phyloP scores from a whole-genome alignment of 371 early-diverging fungal genomes.

The Neoconidiobolus thromboides region DNA sequence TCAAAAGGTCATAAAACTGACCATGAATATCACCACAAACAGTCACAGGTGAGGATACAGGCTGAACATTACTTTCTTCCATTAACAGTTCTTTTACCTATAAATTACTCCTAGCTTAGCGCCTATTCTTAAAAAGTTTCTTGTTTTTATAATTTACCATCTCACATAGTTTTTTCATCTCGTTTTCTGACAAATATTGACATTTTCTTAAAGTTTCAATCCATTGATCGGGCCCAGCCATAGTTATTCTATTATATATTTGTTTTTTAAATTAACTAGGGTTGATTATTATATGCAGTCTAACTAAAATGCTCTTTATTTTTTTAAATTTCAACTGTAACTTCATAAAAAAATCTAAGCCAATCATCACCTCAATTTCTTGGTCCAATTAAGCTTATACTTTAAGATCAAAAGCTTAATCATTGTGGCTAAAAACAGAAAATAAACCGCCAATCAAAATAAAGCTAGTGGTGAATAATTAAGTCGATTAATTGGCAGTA shows the following conservation, averaged over 20 bases:
- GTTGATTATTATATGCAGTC: too few species aligned
- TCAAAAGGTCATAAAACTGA: conserved; percentile 96
- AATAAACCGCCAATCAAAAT: too few species aligned
- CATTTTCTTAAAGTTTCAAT: conserved; percentile 75
- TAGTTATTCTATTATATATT: not conserved
- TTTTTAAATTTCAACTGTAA: too few species aligned
- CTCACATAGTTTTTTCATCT: conserved; percentile 93
- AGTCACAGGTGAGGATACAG: conserved; percentile 86
- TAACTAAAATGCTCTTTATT: too few species aligned
- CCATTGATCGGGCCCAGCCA: conserved; percentile 66
- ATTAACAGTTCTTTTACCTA: conserved; percentile 83
- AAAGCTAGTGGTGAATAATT: too few species aligned
- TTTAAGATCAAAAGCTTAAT: too few species aligned
- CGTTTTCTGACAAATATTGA: conserved; percentile 74
- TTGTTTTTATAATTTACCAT: conserved; percentile 28
- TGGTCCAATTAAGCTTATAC: too few species aligned
- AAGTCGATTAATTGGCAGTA: too few species aligned
- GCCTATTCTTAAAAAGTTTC: not conserved
- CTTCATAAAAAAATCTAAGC: too few species aligned
- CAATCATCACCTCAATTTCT: too few species aligned
- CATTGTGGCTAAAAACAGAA: too few species aligned
- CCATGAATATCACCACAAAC: conserved; percentile 98
- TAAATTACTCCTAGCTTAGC: not conserved
- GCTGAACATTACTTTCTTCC: conserved; percentile 93
- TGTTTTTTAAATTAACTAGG: too few species aligned